These are phyloP conservation scores for Trichoderma asperellum DNA, from an alignment of 2,329 filamentous ascomycete genomes.

Conservation along the genomic window DNA sequence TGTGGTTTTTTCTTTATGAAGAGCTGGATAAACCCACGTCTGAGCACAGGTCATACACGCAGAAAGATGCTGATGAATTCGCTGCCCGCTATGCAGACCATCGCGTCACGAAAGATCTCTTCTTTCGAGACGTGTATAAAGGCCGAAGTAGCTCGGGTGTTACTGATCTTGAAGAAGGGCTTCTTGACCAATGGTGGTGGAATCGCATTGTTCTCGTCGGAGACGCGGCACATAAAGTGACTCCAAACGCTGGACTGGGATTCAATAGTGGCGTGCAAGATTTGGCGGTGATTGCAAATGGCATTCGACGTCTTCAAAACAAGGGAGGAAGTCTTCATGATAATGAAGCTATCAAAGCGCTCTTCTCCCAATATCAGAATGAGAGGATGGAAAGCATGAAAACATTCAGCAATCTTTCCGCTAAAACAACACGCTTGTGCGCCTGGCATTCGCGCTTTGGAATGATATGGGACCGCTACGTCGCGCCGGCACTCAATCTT, in stretches of 20 bases:
- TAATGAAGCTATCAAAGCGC: neutral
- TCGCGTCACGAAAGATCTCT: neutral
- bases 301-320: neutral
- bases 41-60: neutral
- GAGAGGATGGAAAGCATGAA: neutral
- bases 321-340: neutral
- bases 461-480: neutral
- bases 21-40: neutral
- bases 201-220: constrained; percentile 41
- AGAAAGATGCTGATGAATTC: neutral
- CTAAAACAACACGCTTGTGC: neutral
- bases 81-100: neutral
- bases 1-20: neutral
- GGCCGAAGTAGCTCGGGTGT: constrained; percentile 30
- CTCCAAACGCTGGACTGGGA: constrained; percentile 40
- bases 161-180: constrained; percentile 41
- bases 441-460: neutral
- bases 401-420: neutral
- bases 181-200: constrained; percentile 37
- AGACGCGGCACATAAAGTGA: constrained; percentile 43
- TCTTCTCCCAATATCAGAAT: neutral
- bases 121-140: neutral
- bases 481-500: neutral
- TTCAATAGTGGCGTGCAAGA: constrained; percentile 40
- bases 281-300: constrained; percentile 12